Evolutionary conservation across 106 monocot species (phyloP).

Genomic region (Platanthera zijinensis): DNA sequence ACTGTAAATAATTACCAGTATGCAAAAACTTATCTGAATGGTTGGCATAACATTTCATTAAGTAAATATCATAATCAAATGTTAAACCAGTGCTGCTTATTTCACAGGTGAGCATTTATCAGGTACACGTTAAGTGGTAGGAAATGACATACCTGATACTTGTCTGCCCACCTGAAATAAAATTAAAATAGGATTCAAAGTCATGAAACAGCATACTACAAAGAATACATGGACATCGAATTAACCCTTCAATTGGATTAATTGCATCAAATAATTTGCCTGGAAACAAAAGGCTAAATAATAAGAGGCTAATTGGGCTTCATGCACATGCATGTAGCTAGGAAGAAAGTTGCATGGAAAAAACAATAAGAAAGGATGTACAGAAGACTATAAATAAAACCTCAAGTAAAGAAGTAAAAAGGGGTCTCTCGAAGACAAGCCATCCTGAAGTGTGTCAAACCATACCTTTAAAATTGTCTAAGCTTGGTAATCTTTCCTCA

Average conservation of each 20-base stretch:
- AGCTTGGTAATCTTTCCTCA: too few species aligned
- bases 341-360: neutral
- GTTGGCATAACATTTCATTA: neutral
- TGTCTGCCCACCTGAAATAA: constrained; percentile 69
- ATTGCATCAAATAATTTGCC: neutral
- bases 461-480: too few species aligned
- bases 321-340: neutral
- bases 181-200: constrained; percentile 15
- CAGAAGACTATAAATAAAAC: neutral
- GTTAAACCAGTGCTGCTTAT: neutral
- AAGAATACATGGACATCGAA: neutral
- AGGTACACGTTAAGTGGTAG: neutral
- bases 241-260: neutral
- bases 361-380: neutral
- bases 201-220: neutral
- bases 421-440: neutral
- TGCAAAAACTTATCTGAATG: neutral
- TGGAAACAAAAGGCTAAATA: neutral
- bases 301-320: neutral
- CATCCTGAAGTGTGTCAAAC: neutral
- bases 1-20: neutral
- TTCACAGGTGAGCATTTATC: neutral
- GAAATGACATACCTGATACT: constrained; percentile 53
- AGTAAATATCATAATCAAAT: neutral
- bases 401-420: neutral